Evolutionary conservation across 352 stramenopile genomes (phyloP), one percentile per base, ranked within the genome.

Genomic region (Hyaloperonospora brassicae): DNA sequence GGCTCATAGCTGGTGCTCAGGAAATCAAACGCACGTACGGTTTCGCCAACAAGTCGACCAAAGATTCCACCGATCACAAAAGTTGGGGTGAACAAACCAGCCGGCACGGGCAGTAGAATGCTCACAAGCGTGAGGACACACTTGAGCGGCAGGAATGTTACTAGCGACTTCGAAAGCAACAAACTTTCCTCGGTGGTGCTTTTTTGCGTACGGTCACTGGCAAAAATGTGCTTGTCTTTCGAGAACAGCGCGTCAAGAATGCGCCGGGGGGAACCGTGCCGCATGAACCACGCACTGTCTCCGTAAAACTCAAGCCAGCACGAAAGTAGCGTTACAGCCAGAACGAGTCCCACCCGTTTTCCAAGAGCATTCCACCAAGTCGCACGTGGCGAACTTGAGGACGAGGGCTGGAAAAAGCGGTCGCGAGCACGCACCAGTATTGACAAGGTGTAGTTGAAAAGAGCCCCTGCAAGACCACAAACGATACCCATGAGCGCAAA

Each of bases 1-100:
- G 86, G 85, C 55, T 94, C 65, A 53, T 93, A 93, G 52, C 76
- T 66, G 7, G 82, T 89, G 11, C 57, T 49, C 31, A 86, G 57
- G 11, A 88, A 49, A 14, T 76, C 62, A 36, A 84, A 87, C 1
- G 76, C 79, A 36, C 64, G 66, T 56, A 93, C 83, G 6, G 78
- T 72, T 64, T 90, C 83, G 17, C 83, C 83, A 40, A 90, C 59
- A 39, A 90, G 64, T n/a, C 83, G 75, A 8, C 83, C 83, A 58
- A 90, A 90, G 42, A 89, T 89, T 52, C 79, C 83, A 41, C 83
- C 83, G 31, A 91, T 89, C 25, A 90, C 64, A 47, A 93, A 93
- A n/a, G 81, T 90, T 4, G 83, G 83, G 9, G 81, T 93, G 50
- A 93, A 90, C 12, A 93, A 56, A 59, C 82, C 82, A 11, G 82